Evolutionary conservation across 2,329 filamentous ascomycete species (phyloP), one percentile per base, ranked within the genome.

Genomic region (Stachybotrys echinatus): DNA sequence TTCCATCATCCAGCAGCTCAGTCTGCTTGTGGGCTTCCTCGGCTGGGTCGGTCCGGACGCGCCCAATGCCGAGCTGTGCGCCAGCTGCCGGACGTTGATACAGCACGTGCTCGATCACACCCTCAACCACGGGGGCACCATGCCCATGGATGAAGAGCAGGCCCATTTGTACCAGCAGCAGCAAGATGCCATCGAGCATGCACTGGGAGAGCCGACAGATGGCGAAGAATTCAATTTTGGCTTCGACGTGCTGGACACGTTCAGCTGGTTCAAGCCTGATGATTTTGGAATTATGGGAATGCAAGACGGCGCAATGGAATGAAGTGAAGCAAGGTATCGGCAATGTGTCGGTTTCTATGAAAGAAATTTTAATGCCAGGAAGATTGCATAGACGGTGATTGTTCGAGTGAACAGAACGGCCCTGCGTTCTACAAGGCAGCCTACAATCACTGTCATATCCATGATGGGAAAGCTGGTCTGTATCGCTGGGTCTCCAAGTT

Each of bases 51-150:
- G 65, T 7, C 72, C 72, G 0, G 65, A 66, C 6, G 74, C 73
- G 1, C 73, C 74, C 2, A 79, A 79, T 43, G 69, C 68, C 3
- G 65, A 71, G 19, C 60, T 77, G 7, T 77, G 74, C 58, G 61
- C 55, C 18, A 64, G 69, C 14, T 73, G 71, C 55, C 72, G 71
- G 54, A 62, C 59, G 5, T 66, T 77, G 19, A 74, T 79, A 43
- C 67, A 74, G 53, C 72, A 67, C n/a, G 75, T 77, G 5, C 61
- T 79, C n/a, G 74, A 78, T 50, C 68, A 74, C 42, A 66, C 72
- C 3, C 61, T 77, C 6, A 74, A 77, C 51, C 59, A 47, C 7
- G 6, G 19, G 8, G 17, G n/a, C n/a, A 37, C 44, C 20, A 8
- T 62, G 14, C 56, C 64, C 12, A 51, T 58, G 2, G 48, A 52